These are phyloP conservation scores for Punctularia strigosozonata DNA, from an alignment of 768 basidiomycete genomes.

Conservation along the genomic window DNA sequence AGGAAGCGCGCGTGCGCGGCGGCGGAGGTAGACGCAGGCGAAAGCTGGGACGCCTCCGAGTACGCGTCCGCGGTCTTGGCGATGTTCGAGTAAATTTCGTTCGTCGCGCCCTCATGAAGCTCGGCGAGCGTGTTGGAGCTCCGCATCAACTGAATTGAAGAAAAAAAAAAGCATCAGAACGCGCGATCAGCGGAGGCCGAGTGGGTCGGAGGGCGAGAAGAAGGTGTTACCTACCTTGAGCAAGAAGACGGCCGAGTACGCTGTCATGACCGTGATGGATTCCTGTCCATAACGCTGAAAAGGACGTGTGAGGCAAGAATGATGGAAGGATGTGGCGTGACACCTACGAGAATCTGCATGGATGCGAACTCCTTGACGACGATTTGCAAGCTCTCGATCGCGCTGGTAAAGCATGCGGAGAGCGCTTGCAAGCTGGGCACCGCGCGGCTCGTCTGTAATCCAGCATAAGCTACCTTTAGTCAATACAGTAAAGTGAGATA, in stretches of 20 bases:
- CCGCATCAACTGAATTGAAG: slow-evolving; percentile 46
- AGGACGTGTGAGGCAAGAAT: slow-evolving; percentile 6
- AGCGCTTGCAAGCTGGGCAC: slow-evolving; percentile 58
- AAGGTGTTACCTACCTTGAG: slow-evolving; percentile 51
- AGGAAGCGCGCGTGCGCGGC: slow-evolving; percentile 75
- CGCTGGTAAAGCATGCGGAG: slow-evolving; percentile 63
- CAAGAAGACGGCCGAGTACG: slow-evolving; percentile 74
- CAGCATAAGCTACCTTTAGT: slow-evolving; percentile 3
- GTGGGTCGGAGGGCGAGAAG: too few relatives aligned
- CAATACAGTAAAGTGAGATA: neutral
- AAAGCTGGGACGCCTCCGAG: slow-evolving; percentile 53
- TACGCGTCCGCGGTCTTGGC: slow-evolving; percentile 68
- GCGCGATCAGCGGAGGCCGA: neutral
- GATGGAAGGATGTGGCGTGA: neutral
- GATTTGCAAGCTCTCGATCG: slow-evolving; percentile 57
- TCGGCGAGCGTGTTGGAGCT: slow-evolving; percentile 45
- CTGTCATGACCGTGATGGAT: slow-evolving; percentile 76
- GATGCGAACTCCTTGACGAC: slow-evolving; percentile 63
- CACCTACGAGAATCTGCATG: slow-evolving; percentile 60
- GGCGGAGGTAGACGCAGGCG: slow-evolving; percentile 52
- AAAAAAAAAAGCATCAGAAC: slow-evolving; percentile 6
- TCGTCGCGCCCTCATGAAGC: slow-evolving; percentile 46
- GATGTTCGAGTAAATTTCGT: slow-evolving; percentile 57
- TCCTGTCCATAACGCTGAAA: slow-evolving; percentile 74
- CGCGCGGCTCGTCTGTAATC: slow-evolving; percentile 37